Evolutionary conservation across 1,139 yeast species (phyloP).

Genomic region (Geotrichum fermentans): DNA sequence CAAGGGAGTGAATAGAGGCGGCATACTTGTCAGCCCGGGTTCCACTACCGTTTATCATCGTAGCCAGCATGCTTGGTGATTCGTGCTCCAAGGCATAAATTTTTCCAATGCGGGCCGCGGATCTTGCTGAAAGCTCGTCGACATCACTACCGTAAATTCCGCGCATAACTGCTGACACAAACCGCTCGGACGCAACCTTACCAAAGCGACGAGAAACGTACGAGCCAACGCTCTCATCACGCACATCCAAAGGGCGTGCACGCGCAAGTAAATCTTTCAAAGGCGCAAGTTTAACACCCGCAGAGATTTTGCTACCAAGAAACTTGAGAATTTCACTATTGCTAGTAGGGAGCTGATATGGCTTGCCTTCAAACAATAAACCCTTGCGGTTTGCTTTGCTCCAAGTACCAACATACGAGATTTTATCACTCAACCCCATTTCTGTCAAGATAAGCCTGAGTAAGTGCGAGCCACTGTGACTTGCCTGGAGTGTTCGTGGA

Average conservation of each 20-base stretch:
- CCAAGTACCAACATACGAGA: constrained; percentile 45
- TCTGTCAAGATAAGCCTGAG: constrained; percentile 39
- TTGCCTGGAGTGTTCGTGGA: constrained; percentile 42
- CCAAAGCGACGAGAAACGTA: constrained; percentile 72
- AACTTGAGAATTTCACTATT: constrained; percentile 28
- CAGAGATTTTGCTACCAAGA: constrained; percentile 37
- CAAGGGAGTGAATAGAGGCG: constrained; percentile 27
- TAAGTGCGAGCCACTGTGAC: constrained; percentile 36
- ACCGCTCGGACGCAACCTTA: constrained; percentile 51
- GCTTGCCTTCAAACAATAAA: constrained; percentile 41
- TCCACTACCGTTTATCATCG: constrained; percentile 35
- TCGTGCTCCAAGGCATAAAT: constrained; percentile 54
- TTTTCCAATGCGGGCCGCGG: constrained; percentile 41
- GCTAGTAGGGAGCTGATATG: constrained; percentile 35
- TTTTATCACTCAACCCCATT: constrained; percentile 43
- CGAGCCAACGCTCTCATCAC: constrained; percentile 68
- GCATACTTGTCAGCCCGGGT: constrained; percentile 31
- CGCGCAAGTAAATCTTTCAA: constrained; percentile 34
- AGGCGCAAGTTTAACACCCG: constrained; percentile 37
- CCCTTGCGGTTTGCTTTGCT: constrained; percentile 60
- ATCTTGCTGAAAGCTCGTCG: constrained; percentile 56
- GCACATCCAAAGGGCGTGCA: constrained; percentile 26
- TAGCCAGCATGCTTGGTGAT: constrained; percentile 52
- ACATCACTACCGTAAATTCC: constrained; percentile 92
- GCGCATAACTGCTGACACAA: constrained; percentile 76